A percentile compares a stretch with the other conserved stretches of the same genome.
These are phyloP conservation scores for Euphorbia tirucalli DNA, from an alignment of 345 rosid genomes.

Conservation along the genomic window DNA sequence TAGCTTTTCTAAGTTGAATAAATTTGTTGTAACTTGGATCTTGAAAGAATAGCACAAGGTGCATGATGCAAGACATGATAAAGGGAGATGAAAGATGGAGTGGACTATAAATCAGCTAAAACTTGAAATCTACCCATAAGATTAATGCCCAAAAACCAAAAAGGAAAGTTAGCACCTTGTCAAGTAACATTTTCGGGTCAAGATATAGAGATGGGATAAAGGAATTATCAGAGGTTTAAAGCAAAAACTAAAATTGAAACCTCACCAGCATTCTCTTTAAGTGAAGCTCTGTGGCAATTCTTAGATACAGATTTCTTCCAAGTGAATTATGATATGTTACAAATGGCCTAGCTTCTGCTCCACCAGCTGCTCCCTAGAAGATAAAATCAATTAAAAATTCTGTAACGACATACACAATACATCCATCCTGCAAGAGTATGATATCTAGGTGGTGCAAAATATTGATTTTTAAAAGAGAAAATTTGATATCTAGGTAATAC, in stretches of 20 bases:
- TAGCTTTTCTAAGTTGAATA: not conserved
- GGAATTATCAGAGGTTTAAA: not conserved
- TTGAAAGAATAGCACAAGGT: not conserved
- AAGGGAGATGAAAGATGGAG: not conserved
- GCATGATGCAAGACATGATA: not conserved
- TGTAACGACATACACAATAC: not conserved
- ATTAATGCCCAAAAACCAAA: not conserved
- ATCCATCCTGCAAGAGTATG: not conserved
- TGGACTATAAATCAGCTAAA: not conserved
- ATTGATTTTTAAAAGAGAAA: not conserved
- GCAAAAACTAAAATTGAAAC: not conserved
- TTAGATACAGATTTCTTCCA: conserved; percentile 81
- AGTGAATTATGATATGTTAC: conserved; percentile 91
- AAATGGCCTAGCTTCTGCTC: conserved; percentile 98
- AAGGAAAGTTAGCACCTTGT: not conserved
- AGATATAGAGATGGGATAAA: not conserved
- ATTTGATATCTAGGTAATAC: not conserved
- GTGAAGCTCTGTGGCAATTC: conserved; percentile 98
- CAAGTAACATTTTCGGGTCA: not conserved
- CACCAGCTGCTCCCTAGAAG: conserved; percentile 97
- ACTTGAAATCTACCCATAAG: not conserved
- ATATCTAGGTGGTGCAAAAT: not conserved
- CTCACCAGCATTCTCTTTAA: conserved; percentile 94
- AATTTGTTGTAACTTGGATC: not conserved
- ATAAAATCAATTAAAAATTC: conserved; percentile 41